These are phyloP conservation scores for Fusarium algeriense DNA, from an alignment of 2,329 filamentous ascomycete species.

Conservation along the genomic window DNA sequence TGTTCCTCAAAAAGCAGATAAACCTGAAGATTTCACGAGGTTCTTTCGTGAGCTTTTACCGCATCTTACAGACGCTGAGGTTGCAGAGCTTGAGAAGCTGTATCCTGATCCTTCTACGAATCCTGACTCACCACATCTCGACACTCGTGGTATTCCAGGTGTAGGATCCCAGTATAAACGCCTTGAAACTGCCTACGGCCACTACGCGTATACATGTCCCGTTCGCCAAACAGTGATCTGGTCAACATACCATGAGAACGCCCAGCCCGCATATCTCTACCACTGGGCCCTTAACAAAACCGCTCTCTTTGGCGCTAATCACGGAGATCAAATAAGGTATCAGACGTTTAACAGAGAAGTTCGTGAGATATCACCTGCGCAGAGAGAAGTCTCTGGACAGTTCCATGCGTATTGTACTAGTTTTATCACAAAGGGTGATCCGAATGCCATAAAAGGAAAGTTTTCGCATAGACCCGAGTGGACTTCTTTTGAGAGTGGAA, in stretches of 20 bases:
- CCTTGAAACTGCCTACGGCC: constrained; percentile 42
- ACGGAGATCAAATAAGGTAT: constrained; percentile 44
- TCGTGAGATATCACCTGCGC: constrained; percentile 50
- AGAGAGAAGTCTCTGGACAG: constrained; percentile 40
- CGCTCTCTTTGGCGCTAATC: constrained; percentile 38
- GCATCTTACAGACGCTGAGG: constrained; percentile 30
- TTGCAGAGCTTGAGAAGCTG: constrained; percentile 30
- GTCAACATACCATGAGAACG: constrained; percentile 37
- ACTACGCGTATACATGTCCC: constrained; percentile 43
- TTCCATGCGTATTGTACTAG: constrained; percentile 42
- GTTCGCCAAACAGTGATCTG: constrained; percentile 42
- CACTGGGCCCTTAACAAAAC: constrained; percentile 50
- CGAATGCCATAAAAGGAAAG: constrained; percentile 38
- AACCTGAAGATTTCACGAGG: constrained; percentile 40
- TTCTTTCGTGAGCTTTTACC: constrained; percentile 49
- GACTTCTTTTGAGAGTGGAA: constrained; percentile 43
- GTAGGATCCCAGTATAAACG: constrained; percentile 38
- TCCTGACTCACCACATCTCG: constrained; percentile 32
- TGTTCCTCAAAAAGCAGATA: constrained; percentile 37
- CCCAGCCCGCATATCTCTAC: constrained; percentile 47
- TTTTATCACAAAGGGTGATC: constrained; percentile 41
- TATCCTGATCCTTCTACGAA: constrained; percentile 39
- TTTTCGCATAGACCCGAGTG: constrained; percentile 43
- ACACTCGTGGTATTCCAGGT: constrained; percentile 26
- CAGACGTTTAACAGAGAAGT: constrained; percentile 57